Conservation (phyloP, 2,329 filamentous ascomycete genomes). For the Aureobasidium lini region DNA sequence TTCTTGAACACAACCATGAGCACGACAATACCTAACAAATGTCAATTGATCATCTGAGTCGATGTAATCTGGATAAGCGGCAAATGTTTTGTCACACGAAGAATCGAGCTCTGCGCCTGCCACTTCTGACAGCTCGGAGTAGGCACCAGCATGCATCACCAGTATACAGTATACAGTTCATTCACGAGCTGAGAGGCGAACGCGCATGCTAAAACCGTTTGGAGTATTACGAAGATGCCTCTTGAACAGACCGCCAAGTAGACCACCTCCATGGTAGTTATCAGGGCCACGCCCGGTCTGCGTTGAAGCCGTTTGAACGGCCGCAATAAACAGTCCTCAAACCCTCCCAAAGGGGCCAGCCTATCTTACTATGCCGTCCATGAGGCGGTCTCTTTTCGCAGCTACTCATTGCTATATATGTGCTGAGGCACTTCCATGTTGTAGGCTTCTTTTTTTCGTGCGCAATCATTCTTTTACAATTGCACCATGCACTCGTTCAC, state of each 20-base stretch:
- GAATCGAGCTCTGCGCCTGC: not conserved
- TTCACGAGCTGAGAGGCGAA: not conserved
- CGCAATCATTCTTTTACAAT: conserved; percentile 15
- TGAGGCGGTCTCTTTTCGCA: not conserved
- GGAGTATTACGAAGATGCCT: not conserved
- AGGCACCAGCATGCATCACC: not conserved
- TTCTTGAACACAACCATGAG: not conserved
- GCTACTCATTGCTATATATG: conserved; percentile 8
- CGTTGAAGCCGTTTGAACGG: conserved; percentile 11
- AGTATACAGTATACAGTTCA: not conserved
- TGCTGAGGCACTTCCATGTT: not conserved
- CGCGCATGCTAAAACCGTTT: not conserved
- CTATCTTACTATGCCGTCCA: conserved; percentile 6
- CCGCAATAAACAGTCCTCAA: conserved; percentile 5
- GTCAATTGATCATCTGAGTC: too few relatives aligned
- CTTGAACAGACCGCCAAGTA: not conserved
- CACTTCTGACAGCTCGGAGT: not conserved
- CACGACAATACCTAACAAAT: not conserved
- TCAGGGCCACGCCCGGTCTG: conserved; percentile 8
- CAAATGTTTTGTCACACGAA: not conserved
- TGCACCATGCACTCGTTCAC: conserved; percentile 13
- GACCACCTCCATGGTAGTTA: not conserved
- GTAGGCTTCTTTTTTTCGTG: conserved; percentile 11
- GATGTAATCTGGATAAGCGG: not conserved
- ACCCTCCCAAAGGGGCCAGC: conserved; percentile 13